Evolutionary conservation across 306 rosid species (phyloP), one percentile per base, ranked within the genome.

Genomic region (Prunus padus): DNA sequence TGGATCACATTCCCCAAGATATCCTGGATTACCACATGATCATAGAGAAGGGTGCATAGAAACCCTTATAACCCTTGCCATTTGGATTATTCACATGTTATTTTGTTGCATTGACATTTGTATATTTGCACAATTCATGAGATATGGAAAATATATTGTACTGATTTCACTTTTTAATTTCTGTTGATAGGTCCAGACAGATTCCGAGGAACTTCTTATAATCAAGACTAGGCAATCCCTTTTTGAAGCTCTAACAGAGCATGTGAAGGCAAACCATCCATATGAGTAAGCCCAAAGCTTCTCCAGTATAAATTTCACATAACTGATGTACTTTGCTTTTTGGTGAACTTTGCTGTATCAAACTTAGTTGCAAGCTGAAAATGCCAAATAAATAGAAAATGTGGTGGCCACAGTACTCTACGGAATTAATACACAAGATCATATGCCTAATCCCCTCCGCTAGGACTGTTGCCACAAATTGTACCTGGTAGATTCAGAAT

Each of bases 161-260:
- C 80, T 75, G 83, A 79, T 63, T 51, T 18, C 60, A 65, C 14
- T 75, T 65, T 75, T 62, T 79, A 5, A 73, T 80, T 62, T 73
- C 50, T 63, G 76, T 73, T 55, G 61, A 74, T 82, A 91, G 97
- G 86, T 93, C 61, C 92, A 91, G 85, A 85, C 96, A 72, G 98
- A 91, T 81, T 54, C 90, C 0, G 97, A 91, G 86, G 98, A 93
- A 72, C 96, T 93, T 77, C 92, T 93, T 40, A 91, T 91, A 63
- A 91, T 93, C 85, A 93, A 89, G 86, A 91, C 97, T 3, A 91
- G 98, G 82, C 88, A 93, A 75, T 91, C 98, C 82, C 98, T 93
- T 86, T 84, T 93, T 71, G 93, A 87, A 76, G 88, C 93, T 60
- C 79, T 91, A 76, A 88, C 89, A 33, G 90, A 91, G 79, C 98